Base-by-base conservation (phyloP, 1,284 basidiomycete species). In the Meripilus lineatus region DNA sequence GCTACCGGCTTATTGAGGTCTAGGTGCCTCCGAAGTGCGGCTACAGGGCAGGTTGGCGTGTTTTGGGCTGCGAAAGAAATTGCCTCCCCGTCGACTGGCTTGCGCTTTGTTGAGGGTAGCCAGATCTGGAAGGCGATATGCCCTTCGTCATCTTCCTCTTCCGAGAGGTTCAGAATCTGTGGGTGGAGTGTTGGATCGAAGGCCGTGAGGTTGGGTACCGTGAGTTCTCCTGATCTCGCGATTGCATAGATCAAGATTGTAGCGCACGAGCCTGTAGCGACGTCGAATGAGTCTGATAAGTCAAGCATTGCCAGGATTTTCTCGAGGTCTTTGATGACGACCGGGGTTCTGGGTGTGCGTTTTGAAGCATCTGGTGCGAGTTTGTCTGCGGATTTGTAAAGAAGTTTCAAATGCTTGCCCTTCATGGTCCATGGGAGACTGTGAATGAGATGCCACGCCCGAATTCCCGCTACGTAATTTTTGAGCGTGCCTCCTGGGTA, bases 191-290 rank as follows among this genome's bases (percentile, higher is more conserved):
- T n/a, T n/a, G n/a, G n/a, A n/a, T n/a, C n/a, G n/a, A n/a, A n/a
- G n/a, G n/a, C n/a, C n/a, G n/a, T n/a, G n/a, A n/a, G n/a, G n/a
- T n/a, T 52, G 0, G 45, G 54, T 0, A 71, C 55, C 0, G 64
- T 67, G 36, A 71, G 59, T 40, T 73, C 68, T 0, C 66, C 67
- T 0, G 64, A 13, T 0, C 64, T 43, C 0, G 64, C 58, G 0
- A 56, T 47, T 0, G 50, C 45, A 20, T 54, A 72, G 50, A 72
- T 70, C 7, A 47, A 44, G 0, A 61, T 58, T 0, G 63, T 65
- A 0, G 65, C 51, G 38, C 66, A 70, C 0, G 62, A 56, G 22
- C 45, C 62, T 0, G 64, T 52, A 0, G 69, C 64, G 0, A 59
- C 56, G 26, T 71, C 58, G 0, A 68, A 45, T 0, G 60, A 58